Evolutionary conservation across 257 asterid genomes (phyloP), one percentile per base, ranked within the genome.

Genomic region (Ocimum tenuiflorum): DNA sequence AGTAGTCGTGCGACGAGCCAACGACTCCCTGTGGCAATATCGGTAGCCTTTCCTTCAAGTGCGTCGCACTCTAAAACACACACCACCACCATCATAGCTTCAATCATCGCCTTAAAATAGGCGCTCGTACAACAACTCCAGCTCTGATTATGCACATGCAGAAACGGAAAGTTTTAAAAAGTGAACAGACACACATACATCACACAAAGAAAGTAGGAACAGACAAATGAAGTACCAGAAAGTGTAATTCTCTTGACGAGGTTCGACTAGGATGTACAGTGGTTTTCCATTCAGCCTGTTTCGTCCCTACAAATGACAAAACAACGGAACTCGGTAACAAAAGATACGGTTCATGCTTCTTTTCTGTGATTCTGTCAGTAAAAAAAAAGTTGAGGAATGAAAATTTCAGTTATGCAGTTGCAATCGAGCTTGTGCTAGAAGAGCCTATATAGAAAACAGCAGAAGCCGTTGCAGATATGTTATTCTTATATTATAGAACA

Each of bases 181-280:
- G 4, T 27, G 2, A 27, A 27, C 31, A 2, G 31, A 27, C 31
- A 27, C 31, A 2, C 31, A 4, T 27, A 27, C 31, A 27, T 1
- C 31, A 4, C 31, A 27, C 31, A 27, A 27, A 27, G 31, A 27
- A 38, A 11, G 11, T 42, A 61, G 3, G 42, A 19, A 64, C 22
- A 17, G 60, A 29, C 36, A 22, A 15, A 29, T 9, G 18, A 47
- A 7, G 35, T 72, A 75, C 83, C 77, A n/a, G 65, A 31, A 29
- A 57, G 57, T n/a, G 64, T 24, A 27, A 75, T 69, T 60, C 79
- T 63, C 78, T 67, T 83, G 84, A 63, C 89, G 84, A 67, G 96
- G 95, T 69, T 89, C 96, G 54, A 89, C 96, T 69, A 89, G 78
- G 60, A 89, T 81, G 56, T 89, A 89, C 18, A 87, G 70, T n/a